Conservation (phyloP, 2,329 filamentous ascomycete species). For the Grosmannia clavigera region DNA sequence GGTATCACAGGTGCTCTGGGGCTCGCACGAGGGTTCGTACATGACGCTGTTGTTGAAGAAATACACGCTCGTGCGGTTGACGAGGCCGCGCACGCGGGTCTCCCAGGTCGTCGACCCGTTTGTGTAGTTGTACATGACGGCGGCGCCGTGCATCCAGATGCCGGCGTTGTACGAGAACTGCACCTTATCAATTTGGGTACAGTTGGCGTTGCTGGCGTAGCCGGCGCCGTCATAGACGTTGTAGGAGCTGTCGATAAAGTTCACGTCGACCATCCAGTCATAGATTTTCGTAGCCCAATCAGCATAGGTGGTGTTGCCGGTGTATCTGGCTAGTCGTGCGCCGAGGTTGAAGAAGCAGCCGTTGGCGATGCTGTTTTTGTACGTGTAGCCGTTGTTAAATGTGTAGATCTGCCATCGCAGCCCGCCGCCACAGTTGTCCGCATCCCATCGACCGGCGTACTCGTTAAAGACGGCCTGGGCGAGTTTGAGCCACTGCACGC, state of each 20-base stretch:
- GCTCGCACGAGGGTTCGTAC: constrained; percentile 53
- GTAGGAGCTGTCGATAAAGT: constrained; percentile 45
- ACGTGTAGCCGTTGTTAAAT: constrained; percentile 68
- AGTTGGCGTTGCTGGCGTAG: not conserved
- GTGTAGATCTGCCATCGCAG: constrained; percentile 76
- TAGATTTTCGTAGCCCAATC: constrained; percentile 67
- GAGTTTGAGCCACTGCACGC: constrained; percentile 58
- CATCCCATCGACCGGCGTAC: constrained; percentile 63
- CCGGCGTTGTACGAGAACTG: constrained; percentile 8
- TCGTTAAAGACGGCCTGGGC: constrained; percentile 74
- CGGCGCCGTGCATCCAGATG: constrained; percentile 5
- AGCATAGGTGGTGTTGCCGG: constrained; percentile 62
- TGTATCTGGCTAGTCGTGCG: constrained; percentile 56
- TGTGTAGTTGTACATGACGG: constrained; percentile 9
- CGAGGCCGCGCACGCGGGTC: constrained; percentile 40
- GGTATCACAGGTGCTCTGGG: constrained; percentile 43
- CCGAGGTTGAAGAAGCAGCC: constrained; percentile 39
- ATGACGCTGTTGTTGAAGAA: constrained; percentile 44
- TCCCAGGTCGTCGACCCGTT: constrained; percentile 33
- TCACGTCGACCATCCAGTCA: constrained; percentile 49
- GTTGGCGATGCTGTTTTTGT: constrained; percentile 47
- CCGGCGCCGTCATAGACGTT: constrained; percentile 49
- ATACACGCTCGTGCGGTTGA: constrained; percentile 39
- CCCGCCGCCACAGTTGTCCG: constrained; percentile 56
- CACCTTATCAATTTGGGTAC: not conserved